Base-by-base conservation (phyloP, 139 green algal genomes). In the Chlorella sp. region DNA sequence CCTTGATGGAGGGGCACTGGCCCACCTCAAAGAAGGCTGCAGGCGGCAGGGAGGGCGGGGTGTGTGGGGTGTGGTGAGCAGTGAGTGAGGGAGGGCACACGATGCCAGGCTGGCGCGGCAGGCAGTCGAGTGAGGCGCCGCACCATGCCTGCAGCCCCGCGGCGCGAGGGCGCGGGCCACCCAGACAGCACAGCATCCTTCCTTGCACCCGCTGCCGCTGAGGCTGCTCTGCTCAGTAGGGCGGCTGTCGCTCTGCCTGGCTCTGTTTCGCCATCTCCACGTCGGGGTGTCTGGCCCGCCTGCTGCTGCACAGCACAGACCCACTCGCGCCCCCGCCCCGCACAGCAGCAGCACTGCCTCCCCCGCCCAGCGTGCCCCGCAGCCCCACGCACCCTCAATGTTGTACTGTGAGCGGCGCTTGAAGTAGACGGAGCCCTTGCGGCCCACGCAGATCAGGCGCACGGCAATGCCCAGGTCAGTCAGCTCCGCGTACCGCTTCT, bases 401-500 rank as follows among this genome's bases (percentile, higher is more conserved):
- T 97, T 95, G 94, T 97, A 99, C 92, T 98, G 92, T 48, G 94
- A 91, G 75, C 97, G 92, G 89, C 97, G 93, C 87, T 94, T 96
- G 94, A 99, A 99, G 95, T 99, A 99, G 87, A 93, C 86, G 64
- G 91, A 90, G 48, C 95, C 97, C 95, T 99, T 99, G 93, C 97
- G 97, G 91, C 98, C 98, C 32, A 99, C 93, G 78, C 90, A 93
- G 73, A 99, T 91, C 26, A 99, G 75, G 81, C 96, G 96, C 64
- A 97, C 96, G 24, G 95, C 92, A 19, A 99, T 88, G 40, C 98
- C 98, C 90, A 98, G 89, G 21, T 83, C 90, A 39, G 77, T 92
- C 66, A 99, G 96, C 96, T 99, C 97, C n/a, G 61, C 84, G 82
- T 94, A 89, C 34, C 98, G 96, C 48, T 89, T 1, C 97, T 99